Evolutionary conservation across 202 grass and related monocot species (phyloP).

Genomic region (Musa balbisiana): DNA sequence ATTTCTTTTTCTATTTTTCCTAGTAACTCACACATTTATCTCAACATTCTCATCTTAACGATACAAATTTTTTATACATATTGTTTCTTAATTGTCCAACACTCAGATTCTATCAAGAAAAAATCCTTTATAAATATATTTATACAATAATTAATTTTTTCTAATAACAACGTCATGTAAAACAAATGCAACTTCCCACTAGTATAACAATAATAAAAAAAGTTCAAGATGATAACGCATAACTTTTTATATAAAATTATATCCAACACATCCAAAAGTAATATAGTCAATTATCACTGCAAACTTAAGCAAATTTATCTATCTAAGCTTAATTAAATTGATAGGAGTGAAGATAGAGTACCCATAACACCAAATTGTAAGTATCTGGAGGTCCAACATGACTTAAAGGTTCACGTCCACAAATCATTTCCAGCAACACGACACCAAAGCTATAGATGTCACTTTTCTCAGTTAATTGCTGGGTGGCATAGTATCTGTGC

Average conservation of each 20-base stretch:
- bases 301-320: neutral
- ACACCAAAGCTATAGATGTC: slow-evolving; percentile 38
- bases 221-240: too few species aligned
- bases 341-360: neutral
- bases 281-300: neutral
- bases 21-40: too few species aligned
- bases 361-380: slow-evolving; percentile 41
- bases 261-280: neutral
- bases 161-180: too few species aligned
- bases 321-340: neutral
- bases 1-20: too few species aligned
- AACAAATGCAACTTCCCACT: neutral
- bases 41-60: too few species aligned
- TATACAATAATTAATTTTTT: too few species aligned
- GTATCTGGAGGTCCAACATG: slow-evolving; percentile 37
- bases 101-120: too few species aligned
- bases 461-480: slow-evolving; percentile 39
- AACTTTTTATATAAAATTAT: neutral
- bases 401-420: slow-evolving; percentile 33
- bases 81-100: too few species aligned
- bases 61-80: too few species aligned
- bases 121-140: too few species aligned
- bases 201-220: too few species aligned
- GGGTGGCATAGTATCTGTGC: slow-evolving; percentile 31
- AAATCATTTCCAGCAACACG: slow-evolving; percentile 35